Conservation (phyloP, 164 flowering plant genomes). For the Tetrastigma voinierianum region DNA sequence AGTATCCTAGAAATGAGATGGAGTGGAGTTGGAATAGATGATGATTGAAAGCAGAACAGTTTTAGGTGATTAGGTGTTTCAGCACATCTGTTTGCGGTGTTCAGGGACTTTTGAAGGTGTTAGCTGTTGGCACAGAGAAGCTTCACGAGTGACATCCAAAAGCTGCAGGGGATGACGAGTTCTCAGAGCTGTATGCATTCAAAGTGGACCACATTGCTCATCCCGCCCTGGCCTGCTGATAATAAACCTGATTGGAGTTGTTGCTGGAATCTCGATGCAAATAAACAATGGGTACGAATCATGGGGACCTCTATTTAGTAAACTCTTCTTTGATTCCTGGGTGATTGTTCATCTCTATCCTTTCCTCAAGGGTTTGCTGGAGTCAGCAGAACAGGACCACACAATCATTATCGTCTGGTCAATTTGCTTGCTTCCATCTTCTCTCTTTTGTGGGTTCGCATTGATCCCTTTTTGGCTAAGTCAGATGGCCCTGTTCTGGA, state of each 20-base stretch:
- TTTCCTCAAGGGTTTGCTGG: constrained; percentile 64
- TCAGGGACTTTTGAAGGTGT: constrained; percentile 67
- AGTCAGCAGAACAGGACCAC: constrained; percentile 57
- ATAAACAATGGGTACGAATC: constrained; percentile 68
- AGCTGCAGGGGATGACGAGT: constrained; percentile 53
- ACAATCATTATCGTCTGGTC: constrained; percentile 69
- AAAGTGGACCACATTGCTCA: constrained; percentile 70
- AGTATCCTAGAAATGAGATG: constrained; percentile 65
- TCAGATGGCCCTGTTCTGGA: constrained; percentile 46
- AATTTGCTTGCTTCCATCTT: constrained; percentile 63
- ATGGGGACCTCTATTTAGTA: constrained; percentile 70
- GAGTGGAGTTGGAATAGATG: constrained; percentile 73
- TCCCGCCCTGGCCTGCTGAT: constrained; percentile 63
- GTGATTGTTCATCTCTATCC: constrained; percentile 68
- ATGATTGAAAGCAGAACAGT: constrained; percentile 80
- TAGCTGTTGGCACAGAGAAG: constrained; percentile 56
- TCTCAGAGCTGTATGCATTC: constrained; percentile 55
- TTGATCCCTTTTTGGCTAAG: constrained; percentile 59
- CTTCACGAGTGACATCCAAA: constrained; percentile 70
- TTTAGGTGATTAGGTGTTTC: constrained; percentile 74
- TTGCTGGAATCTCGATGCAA: constrained; percentile 62
- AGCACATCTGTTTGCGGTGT: constrained; percentile 60
- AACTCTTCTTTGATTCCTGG: constrained; percentile 67
- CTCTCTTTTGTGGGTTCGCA: constrained; percentile 65
- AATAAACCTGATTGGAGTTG: constrained; percentile 58